These are phyloP conservation scores for Boletus vermiculosoides DNA, from an alignment of 768 basidiomycete species.

Conservation along the genomic window DNA sequence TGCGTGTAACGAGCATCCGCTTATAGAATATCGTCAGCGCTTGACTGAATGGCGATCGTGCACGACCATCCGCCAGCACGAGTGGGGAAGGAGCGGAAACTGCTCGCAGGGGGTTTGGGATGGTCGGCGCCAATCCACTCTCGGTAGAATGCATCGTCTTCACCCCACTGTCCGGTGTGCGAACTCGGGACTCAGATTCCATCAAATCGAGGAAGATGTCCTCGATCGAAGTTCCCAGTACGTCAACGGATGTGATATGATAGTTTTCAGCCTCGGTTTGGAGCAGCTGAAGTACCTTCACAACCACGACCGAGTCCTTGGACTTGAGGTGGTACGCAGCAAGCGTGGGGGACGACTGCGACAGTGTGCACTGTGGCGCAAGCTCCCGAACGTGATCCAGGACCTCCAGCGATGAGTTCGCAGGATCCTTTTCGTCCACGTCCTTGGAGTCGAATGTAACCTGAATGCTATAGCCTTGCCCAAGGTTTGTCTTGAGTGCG, in stretches of 20 bases:
- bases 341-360: constrained; percentile 43
- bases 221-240: constrained; percentile 74
- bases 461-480: constrained; percentile 68
- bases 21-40: constrained; percentile 75
- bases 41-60: constrained; percentile 58
- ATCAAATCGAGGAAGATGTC: constrained; percentile 79
- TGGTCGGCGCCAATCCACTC: neutral
- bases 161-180: constrained; percentile 28
- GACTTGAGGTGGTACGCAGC: constrained; percentile 58
- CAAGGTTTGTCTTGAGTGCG: constrained; percentile 65
- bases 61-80: constrained; percentile 46
- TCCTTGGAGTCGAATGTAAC: constrained; percentile 46
- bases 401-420: constrained; percentile 28
- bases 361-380: constrained; percentile 45
- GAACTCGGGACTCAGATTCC: constrained; percentile 34
- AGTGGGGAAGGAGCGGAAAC: constrained; percentile 6
- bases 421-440: constrained; percentile 26
- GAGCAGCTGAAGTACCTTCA: constrained; percentile 53
- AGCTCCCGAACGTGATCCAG: constrained; percentile 43
- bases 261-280: constrained; percentile 42
- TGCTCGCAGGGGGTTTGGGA: constrained; percentile 4
- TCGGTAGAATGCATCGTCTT: constrained; percentile 17
- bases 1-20: constrained; percentile 57
- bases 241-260: constrained; percentile 55
- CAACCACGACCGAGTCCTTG: constrained; percentile 54